These are phyloP conservation scores for Penicillium sp. DNA, from an alignment of 2,329 filamentous ascomycete species.

Conservation along the genomic window DNA sequence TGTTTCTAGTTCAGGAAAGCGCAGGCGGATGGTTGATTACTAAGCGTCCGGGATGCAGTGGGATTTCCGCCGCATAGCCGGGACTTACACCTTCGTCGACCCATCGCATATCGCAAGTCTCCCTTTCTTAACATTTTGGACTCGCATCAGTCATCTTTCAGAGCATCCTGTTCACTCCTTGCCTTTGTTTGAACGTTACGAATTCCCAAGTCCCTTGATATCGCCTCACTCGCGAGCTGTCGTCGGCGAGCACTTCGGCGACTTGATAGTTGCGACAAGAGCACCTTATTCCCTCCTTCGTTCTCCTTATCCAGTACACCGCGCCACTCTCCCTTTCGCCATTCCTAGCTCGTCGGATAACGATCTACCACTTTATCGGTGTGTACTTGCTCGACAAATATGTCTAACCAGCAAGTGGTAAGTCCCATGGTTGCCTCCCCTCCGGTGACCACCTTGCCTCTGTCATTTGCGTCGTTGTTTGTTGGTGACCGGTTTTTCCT, in stretches of 20 bases:
- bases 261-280: constrained; percentile 24
- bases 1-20: constrained; percentile 2
- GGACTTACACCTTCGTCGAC: constrained; percentile 38
- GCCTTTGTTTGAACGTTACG: neutral
- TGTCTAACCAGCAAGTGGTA: constrained; percentile 50
- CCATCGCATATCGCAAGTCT: constrained; percentile 23
- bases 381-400: constrained; percentile 24
- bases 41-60: constrained; percentile 32
- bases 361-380: constrained; percentile 6
- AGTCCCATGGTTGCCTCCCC: constrained; percentile 30
- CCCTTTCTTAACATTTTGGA: constrained; percentile 3
- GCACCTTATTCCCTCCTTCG: constrained; percentile 10
- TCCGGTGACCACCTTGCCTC: constrained; percentile 18
- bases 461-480: constrained; percentile 24
- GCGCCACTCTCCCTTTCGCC: constrained; percentile 6
- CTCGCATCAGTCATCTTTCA: neutral
- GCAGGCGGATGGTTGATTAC: constrained; percentile 24
- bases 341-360: constrained; percentile 19
- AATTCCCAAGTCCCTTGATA: neutral
- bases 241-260: constrained; percentile 19
- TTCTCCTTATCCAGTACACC: constrained; percentile 25
- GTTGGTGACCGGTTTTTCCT: neutral
- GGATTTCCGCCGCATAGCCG: constrained; percentile 37
- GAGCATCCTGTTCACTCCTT: neutral
- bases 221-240: constrained; percentile 12